These are phyloP conservation scores for Syncephalastrum contaminatum DNA, from an alignment of 371 early-diverging fungal genomes.

Conservation along the genomic window DNA sequence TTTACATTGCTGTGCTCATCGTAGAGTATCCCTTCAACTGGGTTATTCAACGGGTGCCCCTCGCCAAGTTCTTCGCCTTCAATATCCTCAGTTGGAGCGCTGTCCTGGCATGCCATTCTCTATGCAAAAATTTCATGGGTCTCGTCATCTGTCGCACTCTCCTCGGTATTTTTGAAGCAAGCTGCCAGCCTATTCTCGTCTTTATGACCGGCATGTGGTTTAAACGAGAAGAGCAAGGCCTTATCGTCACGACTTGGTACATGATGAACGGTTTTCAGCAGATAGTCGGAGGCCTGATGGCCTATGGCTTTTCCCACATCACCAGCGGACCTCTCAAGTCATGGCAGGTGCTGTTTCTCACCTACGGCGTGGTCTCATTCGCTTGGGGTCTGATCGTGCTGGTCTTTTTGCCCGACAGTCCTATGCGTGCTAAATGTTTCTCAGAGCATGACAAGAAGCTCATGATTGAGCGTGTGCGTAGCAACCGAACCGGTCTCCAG, in stretches of 20 bases:
- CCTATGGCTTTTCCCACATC: constrained; percentile 27
- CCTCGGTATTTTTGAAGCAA: constrained; percentile 28
- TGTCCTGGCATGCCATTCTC: constrained; percentile 18
- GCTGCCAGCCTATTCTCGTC: constrained; percentile 21
- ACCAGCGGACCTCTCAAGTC: constrained; percentile 18
- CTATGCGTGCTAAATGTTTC: constrained; percentile 28
- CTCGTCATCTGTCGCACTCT: constrained; percentile 18
- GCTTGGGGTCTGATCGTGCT: constrained; percentile 21
- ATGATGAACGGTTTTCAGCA: constrained; percentile 31
- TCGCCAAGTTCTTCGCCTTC: constrained; percentile 23
- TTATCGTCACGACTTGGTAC: constrained; percentile 63
- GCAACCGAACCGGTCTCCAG: constrained; percentile 25
- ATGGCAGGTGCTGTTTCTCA: constrained; percentile 27
- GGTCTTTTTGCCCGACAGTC: constrained; percentile 23
- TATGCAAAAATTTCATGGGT: constrained; percentile 20
- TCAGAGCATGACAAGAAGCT: constrained; percentile 27
- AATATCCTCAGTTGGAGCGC: constrained; percentile 21
- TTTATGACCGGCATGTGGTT: constrained; percentile 41
- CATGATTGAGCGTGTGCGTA: constrained; percentile 23
- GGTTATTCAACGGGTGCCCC: constrained; percentile 22
- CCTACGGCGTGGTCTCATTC: constrained; percentile 20
- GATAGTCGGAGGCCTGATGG: constrained; percentile 25
- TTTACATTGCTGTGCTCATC: constrained; percentile 26
- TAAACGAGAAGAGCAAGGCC: constrained; percentile 62
- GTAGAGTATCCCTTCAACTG: constrained; percentile 28